Percentiles rank a stretch among this genome's conserved stretches.
Evolutionary conservation across 2,329 filamentous ascomycete genomes (phyloP).

Genomic region (Lachnellula occidentalis): DNA sequence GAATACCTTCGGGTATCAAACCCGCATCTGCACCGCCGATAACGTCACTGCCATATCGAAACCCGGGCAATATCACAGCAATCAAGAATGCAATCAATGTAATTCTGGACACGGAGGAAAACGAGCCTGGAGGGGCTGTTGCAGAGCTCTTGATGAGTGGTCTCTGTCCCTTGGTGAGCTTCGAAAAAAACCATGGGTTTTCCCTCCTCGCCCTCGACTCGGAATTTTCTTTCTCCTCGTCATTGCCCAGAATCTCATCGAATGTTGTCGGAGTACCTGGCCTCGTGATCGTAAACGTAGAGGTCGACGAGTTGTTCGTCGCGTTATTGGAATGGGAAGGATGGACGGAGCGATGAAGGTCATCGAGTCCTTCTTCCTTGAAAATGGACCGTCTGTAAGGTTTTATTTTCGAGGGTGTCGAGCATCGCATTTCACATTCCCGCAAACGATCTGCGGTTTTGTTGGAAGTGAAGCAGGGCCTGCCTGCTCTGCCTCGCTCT

Average conservation of each 20-base stretch:
- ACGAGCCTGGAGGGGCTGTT: constrained; percentile 38
- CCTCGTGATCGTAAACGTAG: not conserved
- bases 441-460: constrained; percentile 22
- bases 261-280: constrained; percentile 2
- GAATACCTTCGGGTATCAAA: constrained; percentile 33
- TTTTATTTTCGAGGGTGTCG: constrained; percentile 11
- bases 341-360: constrained; percentile 19
- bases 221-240: constrained; percentile 4
- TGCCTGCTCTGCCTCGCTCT: constrained; percentile 12
- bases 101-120: constrained; percentile 39
- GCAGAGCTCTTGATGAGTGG: constrained; percentile 41
- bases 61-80: constrained; percentile 45
- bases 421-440: constrained; percentile 15
- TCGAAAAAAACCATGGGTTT: constrained; percentile 16
- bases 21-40: constrained; percentile 44
- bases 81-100: constrained; percentile 46
- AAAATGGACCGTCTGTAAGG: constrained; percentile 18
- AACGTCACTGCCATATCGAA: constrained; percentile 35
- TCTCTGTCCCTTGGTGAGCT: constrained; percentile 15
- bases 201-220: constrained; percentile 1
- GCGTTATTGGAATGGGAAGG: constrained; percentile 4
- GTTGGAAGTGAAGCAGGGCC: constrained; percentile 21
- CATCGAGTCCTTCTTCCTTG: constrained; percentile 27
- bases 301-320: not conserved
- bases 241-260: constrained; percentile 5